Percentiles rank a stretch among this genome's conserved stretches.
phyloP scores from a whole-genome alignment of 768 basidiomycete species.

The Pulveroboletus sp. region DNA sequence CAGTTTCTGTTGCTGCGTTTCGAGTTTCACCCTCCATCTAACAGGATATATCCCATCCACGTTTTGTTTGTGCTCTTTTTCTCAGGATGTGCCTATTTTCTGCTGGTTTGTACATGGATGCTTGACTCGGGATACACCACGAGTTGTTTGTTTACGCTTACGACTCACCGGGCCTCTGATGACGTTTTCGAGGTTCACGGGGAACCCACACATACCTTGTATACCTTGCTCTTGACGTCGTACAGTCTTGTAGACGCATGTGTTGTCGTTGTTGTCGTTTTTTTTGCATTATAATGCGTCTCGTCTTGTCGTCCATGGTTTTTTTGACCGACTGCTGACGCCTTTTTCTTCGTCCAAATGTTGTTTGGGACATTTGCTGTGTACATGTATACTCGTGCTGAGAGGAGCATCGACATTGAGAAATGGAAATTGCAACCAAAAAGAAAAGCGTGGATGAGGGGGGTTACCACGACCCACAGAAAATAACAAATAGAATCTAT shows the following conservation, averaged over 20 bases:
- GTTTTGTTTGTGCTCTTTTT: neutral
- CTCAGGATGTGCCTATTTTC: neutral
- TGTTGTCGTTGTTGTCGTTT: neutral
- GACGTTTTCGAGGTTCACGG: neutral
- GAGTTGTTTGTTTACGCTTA: neutral
- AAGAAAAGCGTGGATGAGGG: too few species aligned
- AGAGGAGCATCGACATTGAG: too few species aligned
- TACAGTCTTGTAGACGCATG: too few species aligned
- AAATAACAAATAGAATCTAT: too few species aligned
- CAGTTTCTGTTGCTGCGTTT: neutral
- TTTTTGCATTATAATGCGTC: neutral
- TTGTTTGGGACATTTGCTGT: too few species aligned
- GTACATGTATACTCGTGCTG: too few species aligned
- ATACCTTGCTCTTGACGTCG: too few species aligned
- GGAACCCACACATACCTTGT: neutral
- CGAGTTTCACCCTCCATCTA: constrained; percentile 1
- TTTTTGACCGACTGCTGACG: too few species aligned
- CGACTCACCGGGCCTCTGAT: neutral
- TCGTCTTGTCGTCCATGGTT: neutral
- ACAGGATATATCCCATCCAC: constrained; percentile 3
- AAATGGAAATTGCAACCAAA: too few species aligned
- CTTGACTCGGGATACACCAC: neutral
- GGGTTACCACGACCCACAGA: too few species aligned
- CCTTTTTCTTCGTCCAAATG: too few species aligned
- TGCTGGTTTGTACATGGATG: neutral